Conservation (phyloP, 768 basidiomycete species). For the Calocera cornea region DNA sequence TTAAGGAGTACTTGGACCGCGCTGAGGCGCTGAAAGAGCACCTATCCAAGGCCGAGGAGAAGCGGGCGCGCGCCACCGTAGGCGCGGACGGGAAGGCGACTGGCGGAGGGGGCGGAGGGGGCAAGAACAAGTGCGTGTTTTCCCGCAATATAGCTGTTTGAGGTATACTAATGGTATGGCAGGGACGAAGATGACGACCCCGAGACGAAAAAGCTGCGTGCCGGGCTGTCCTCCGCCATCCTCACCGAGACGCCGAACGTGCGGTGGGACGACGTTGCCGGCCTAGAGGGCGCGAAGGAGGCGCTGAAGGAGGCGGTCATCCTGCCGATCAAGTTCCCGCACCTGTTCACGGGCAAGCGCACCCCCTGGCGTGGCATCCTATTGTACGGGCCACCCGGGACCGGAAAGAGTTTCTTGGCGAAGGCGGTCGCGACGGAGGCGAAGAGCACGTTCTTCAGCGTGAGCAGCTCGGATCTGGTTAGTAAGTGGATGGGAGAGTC, state of each 20-base stretch:
- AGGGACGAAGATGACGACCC: slow-evolving; percentile 70
- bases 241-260: slow-evolving; percentile 89
- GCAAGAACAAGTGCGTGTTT: slow-evolving; percentile 10
- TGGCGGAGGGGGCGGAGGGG: slow-evolving; percentile 24
- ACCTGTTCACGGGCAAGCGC: slow-evolving; percentile 95
- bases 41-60: slow-evolving; percentile 51
- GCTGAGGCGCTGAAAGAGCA: slow-evolving; percentile 88
- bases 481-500: slow-evolving; percentile 99
- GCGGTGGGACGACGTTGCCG: slow-evolving; percentile 97
- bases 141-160: background rate
- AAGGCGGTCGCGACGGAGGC: slow-evolving; percentile 99
- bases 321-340: slow-evolving; percentile 98
- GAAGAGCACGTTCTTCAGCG: slow-evolving; percentile 96
- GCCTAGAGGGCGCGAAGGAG: slow-evolving; percentile 88
- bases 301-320: slow-evolving; percentile 96
- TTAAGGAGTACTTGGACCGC: slow-evolving; percentile 78
- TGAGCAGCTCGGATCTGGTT: slow-evolving; percentile 87
- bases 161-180: slow-evolving; percentile 26
- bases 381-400: slow-evolving; percentile 93
- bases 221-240: slow-evolving; percentile 74
- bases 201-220: slow-evolving; percentile 92
- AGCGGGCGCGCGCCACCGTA: slow-evolving; percentile 38
- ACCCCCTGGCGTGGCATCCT: slow-evolving; percentile 96
- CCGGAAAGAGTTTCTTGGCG: slow-evolving; percentile 91
- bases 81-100: slow-evolving; percentile 36